These are phyloP conservation scores for Blastobotrys ciferrii DNA, from an alignment of 1,139 yeast species.

Conservation along the genomic window DNA sequence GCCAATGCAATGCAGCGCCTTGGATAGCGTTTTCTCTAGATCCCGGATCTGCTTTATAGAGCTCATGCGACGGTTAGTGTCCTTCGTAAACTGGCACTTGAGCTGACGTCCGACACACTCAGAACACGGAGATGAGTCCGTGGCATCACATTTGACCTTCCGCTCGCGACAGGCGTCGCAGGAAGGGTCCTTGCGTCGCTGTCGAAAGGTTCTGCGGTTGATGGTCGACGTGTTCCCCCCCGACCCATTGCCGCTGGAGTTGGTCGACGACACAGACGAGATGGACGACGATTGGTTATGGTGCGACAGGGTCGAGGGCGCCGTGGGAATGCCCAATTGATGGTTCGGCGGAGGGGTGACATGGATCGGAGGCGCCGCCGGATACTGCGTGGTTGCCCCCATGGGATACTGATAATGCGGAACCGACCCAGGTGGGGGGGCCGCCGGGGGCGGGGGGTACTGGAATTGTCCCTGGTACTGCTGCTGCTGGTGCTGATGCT, in stretches of 20 bases:
- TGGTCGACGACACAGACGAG: slow-evolving; percentile 9
- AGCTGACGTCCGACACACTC: slow-evolving; percentile 33
- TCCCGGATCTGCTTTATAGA: slow-evolving; percentile 27
- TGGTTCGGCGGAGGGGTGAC: slow-evolving; percentile 12
- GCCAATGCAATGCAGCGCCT: slow-evolving; percentile 16
- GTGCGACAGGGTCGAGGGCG: background rate
- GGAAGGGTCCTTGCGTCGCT: slow-evolving; percentile 35
- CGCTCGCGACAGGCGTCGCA: slow-evolving; percentile 37
- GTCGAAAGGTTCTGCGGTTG: slow-evolving; percentile 28
- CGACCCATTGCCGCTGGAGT: slow-evolving; percentile 5
- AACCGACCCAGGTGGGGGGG: slow-evolving; percentile 7
- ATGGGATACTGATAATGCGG: slow-evolving; percentile 1
- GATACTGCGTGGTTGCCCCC: background rate
- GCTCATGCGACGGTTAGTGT: slow-evolving; percentile 30
- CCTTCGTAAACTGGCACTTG: slow-evolving; percentile 34
- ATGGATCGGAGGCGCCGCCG: slow-evolving; percentile 8
- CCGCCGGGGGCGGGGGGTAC: slow-evolving; percentile 10
- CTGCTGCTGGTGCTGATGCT: slow-evolving; percentile 1
- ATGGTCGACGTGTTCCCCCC: slow-evolving; percentile 6
- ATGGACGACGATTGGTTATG: slow-evolving; percentile 3
- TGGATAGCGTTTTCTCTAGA: slow-evolving; percentile 22
- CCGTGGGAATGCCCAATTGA: slow-evolving; percentile 1
- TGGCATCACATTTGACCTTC: slow-evolving; percentile 37
- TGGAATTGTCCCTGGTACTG: background rate
- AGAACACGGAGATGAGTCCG: slow-evolving; percentile 33